Base-by-base conservation (phyloP, 306 rosid species). In the Quercus agrifolia region DNA sequence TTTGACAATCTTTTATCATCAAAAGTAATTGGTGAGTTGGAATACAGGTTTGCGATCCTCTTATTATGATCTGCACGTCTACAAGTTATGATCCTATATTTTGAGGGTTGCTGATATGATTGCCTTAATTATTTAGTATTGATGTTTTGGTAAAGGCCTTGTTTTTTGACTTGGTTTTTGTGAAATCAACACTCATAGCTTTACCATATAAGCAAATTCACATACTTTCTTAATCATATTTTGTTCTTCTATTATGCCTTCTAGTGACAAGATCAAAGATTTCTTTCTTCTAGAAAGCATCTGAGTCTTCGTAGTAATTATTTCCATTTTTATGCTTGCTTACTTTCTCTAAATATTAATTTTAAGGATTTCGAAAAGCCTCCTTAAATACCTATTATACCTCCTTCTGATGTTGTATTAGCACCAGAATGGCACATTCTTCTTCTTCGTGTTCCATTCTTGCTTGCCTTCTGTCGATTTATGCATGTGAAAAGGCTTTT, bases 401-500 rank as follows among this genome's bases (percentile, higher is more conserved):
- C 4, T 15, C 4, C 28, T 33, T 67, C 71, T 67, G 14, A 8
- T 67, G 7, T 18, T 33, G 33, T 13, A 30, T 27, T 27, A 30
- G 21, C 70, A 28, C 70, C 41, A 30, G 44, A 13, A 63, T 28
- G n/a, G 44, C 30, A 19, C 70, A 27, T 63, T 1, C 30, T 19
- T 28, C 35, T 28, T 28, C 70, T 9, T 23, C 5, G 15, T 41
- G 49, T 4, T 67, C 31, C 44, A 56, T 70, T 33, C 5, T 77
- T 80, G 31, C 28, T 28, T 78, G 58, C 44, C 54, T 75, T 56
- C 52, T 75, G 61, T 49, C 12, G 54, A 10, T 49, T 13, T 49
- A 49, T 49, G 54, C 54, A 49, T 68, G 46, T 70, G 46, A 74
- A 79, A 35, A 77, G 76, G 51, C 28, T 79, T 54, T 67, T 80